Base-by-base conservation (phyloP, 208 protist species). In the Crithidia acanthocephali region DNA sequence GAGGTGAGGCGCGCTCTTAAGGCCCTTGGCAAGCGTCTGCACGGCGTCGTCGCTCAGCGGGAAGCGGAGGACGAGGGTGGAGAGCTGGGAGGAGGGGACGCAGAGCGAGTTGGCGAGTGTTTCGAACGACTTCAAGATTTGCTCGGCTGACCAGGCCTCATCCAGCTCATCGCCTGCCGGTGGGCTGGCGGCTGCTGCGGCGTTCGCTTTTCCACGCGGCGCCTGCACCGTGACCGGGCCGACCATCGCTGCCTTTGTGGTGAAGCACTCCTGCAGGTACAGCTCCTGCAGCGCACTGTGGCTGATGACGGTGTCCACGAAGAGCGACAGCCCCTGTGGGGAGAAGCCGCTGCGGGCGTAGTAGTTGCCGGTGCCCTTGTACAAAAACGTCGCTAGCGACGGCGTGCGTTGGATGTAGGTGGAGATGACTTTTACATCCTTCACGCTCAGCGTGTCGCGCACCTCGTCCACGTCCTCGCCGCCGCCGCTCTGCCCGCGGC, bases 41-140 rank as follows among this genome's bases (percentile, higher is more conserved):
- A 84, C 73, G 9, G 87, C 87, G 27, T 81, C 73, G 44, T 87
- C 87, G 33, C 68, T 84, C 37, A 92, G 70, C 0, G 87, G 84
- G 50, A 92, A 86, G 61, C 81, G 81, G 23, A 92, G 58, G 3
- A 82, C 70, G 0, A 92, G 71, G n/a, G 78, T 88, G 25, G 57
- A 60, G 1, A 92, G 68, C 28, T 64, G 33, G 5, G 80, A 73
- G 8, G 61, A 76, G 30, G 75, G 16, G 5, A 70, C 52, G 48
- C 22, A 73, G 27, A 92, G 60, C 4, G 81, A 69, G 11, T 22
- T 68, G 16, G 81, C 42, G 16, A 85, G 81, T 15, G 55, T 51
- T 42, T 73, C 62, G 30, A 92, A 70, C 0, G 87, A 76, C 28
- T 55, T 45, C 22, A 76, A 53, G 18, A 86, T 42, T 9, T 60